A percentile compares a stretch with the other conserved stretches of the same genome.
Evolutionary conservation across 106 monocot genomes (phyloP).

Genomic region (Cymbidium sinense): DNA sequence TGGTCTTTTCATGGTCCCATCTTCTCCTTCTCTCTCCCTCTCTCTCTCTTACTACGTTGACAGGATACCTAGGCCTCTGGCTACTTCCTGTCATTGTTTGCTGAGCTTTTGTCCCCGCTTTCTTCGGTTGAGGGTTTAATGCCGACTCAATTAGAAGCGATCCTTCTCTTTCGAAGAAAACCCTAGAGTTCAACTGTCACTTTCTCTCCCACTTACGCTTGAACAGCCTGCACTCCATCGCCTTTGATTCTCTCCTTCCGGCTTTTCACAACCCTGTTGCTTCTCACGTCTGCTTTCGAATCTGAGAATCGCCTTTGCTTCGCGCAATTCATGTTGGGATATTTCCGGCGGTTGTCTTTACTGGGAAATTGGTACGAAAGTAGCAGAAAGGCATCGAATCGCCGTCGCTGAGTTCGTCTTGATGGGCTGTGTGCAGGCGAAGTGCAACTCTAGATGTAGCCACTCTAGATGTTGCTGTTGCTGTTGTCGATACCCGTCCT

Average conservation of each 20-base stretch:
- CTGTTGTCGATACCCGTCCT: neutral
- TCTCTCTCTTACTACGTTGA: neutral
- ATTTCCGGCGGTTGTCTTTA: neutral
- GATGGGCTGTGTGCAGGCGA: slow-evolving; percentile 50
- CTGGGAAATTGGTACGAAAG: neutral
- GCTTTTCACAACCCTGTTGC: neutral
- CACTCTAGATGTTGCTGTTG: neutral
- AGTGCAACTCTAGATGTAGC: slow-evolving; percentile 9
- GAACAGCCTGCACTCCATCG: neutral
- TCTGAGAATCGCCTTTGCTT: neutral
- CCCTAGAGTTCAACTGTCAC: neutral
- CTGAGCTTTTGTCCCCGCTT: neutral
- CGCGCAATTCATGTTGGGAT: neutral
- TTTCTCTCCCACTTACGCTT: neutral
- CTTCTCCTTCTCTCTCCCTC: neutral
- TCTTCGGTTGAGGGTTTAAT: neutral
- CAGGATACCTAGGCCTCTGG: neutral
- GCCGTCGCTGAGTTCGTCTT: neutral
- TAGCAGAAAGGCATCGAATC: neutral
- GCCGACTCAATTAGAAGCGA: neutral
- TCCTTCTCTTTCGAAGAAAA: neutral
- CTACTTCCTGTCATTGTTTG: neutral
- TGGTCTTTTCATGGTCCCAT: neutral
- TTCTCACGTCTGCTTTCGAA: neutral
- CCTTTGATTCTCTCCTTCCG: neutral